phyloP scores from a whole-genome alignment of 352 stramenopile species.

The Pythium dissimile region DNA sequence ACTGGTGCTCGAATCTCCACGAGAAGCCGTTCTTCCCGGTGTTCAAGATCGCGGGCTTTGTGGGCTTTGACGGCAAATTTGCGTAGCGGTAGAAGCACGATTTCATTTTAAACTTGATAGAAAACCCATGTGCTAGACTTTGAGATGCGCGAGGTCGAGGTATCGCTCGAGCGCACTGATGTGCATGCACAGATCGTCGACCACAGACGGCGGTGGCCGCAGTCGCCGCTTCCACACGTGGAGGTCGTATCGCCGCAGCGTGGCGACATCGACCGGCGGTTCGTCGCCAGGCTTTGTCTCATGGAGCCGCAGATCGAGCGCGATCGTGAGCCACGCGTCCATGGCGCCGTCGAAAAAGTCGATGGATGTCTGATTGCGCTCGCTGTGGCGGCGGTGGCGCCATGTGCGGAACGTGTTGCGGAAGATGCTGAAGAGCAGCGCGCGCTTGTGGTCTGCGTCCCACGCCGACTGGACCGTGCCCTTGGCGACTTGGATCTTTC shows the following conservation, averaged over 20 bases:
- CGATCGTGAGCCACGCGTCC: conserved; percentile 57
- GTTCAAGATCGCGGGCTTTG: conserved; percentile 96
- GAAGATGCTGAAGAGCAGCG: conserved; percentile 46
- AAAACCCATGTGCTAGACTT: conserved; percentile 23
- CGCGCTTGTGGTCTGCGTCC: conserved; percentile 40
- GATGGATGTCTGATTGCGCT: conserved; percentile 32
- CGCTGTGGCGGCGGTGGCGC: conserved; percentile 19
- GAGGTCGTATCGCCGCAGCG: conserved; percentile 51
- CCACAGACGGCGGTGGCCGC: conserved; percentile 33
- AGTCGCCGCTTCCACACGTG: conserved; percentile 70
- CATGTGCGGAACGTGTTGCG: conserved; percentile 40
- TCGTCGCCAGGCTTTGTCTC: neutral
- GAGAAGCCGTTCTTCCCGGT: conserved; percentile 94
- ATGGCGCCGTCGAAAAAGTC: conserved; percentile 67
- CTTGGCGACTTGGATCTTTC: conserved; percentile 30
- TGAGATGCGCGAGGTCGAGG: conserved; percentile 50
- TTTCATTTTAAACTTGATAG: neutral
- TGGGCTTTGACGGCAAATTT: conserved; percentile 97
- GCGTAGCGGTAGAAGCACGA: conserved; percentile 26
- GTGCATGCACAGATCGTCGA: conserved; percentile 68
- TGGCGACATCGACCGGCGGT: conserved; percentile 17
- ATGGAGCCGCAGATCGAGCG: conserved; percentile 43
- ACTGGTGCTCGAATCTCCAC: conserved; percentile 95
- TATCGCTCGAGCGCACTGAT: conserved; percentile 56
- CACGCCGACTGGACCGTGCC: conserved; percentile 29